A percentile compares a stretch with the other conserved stretches of the same genome.
These are phyloP conservation scores for Venturia oleaginea DNA, from an alignment of 2,329 filamentous ascomycete species.

Conservation along the genomic window DNA sequence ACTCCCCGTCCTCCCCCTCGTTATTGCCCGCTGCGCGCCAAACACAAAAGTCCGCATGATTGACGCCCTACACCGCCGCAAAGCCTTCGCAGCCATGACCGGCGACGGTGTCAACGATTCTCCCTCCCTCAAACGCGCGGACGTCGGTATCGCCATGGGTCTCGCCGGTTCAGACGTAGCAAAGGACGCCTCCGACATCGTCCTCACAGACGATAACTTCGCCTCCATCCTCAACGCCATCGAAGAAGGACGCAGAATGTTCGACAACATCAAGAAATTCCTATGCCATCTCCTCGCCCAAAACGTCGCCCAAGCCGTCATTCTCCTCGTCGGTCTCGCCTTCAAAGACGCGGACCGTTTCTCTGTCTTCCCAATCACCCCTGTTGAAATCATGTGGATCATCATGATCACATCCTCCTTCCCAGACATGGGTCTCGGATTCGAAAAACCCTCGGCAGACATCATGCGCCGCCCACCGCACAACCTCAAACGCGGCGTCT, in stretches of 20 bases:
- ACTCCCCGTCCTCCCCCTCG: slow-evolving; percentile 33
- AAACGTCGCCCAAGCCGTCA: slow-evolving; percentile 77
- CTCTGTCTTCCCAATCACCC: slow-evolving; percentile 78
- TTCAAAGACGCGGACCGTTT: slow-evolving; percentile 65
- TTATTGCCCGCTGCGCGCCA: slow-evolving; percentile 39
- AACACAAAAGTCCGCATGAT: slow-evolving; percentile 42
- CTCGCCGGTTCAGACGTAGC: slow-evolving; percentile 10
- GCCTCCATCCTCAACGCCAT: slow-evolving; percentile 34
- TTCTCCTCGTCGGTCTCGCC: slow-evolving; percentile 69
- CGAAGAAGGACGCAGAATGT: slow-evolving; percentile 32
- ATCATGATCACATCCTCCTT: slow-evolving; percentile 87
- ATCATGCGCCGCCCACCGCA: slow-evolving; percentile 76
- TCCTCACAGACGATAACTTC: slow-evolving; percentile 35
- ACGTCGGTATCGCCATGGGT: slow-evolving; percentile 33
- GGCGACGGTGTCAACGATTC: slow-evolving; percentile 35
- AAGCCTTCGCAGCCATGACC: slow-evolving; percentile 35
- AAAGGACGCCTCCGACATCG: slow-evolving; percentile 27
- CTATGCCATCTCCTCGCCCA: slow-evolving; percentile 63
- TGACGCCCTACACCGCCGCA: slow-evolving; percentile 30
- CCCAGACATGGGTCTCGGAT: slow-evolving; percentile 79
- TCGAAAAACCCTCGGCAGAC: slow-evolving; percentile 64
- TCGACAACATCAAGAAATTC: slow-evolving; percentile 25
- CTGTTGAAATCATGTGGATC: slow-evolving; percentile 85
- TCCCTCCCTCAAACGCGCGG: slow-evolving; percentile 30
- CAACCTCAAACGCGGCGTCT: slow-evolving; percentile 49